Base-by-base conservation (phyloP, 2,329 filamentous ascomycete species). In the Chaetomiaceae sp. region DNA sequence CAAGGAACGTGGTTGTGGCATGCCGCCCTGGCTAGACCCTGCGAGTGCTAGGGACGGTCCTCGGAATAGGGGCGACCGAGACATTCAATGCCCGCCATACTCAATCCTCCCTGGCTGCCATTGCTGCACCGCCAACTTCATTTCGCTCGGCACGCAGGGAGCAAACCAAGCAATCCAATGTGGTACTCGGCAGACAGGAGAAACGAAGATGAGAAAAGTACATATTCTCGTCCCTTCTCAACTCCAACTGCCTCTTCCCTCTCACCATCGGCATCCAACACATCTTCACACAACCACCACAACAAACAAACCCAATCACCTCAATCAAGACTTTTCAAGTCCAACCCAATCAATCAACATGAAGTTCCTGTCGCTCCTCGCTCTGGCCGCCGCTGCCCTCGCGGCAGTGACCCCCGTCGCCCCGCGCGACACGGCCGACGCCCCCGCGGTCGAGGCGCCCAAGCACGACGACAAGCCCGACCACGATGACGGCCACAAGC, bases 361-460 rank as follows among this genome's bases (percentile, higher is more conserved):
- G 56, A 56, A 57, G 55, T 19, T 53, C 51, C 12, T 50, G 30
- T 17, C 50, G 44, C 14, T 48, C 45, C 22, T 55, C 50, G 26
- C 49, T 40, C 44, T 53, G 27, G 38, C 55, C 39, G 41, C 48
- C 17, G 44, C 51, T 33, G 47, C 48, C 40, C 27, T 46, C 32
- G 38, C 45, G 19, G 47, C 49, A 19, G 48, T 48, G 34, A 17
- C 26, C 29, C 38, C 49, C 42, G 42, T 34, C 26, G 39, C 38
- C 17, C 30, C 37, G 20, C 6, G 26, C 29, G 37, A 38, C 20
- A 18, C n/a, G 27, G 36, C 39, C 45, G 38, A 33, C 22, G 30
- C 29, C 26, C 10, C 10, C 29, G 29, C 29, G 29, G 12, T 14
- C 7, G 12, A 32, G 29, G n/a, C 29, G 20, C n/a, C 32, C 18